phyloP scores from a whole-genome alignment of 2,329 filamentous ascomycete genomes.

The Diatrype stigma region DNA sequence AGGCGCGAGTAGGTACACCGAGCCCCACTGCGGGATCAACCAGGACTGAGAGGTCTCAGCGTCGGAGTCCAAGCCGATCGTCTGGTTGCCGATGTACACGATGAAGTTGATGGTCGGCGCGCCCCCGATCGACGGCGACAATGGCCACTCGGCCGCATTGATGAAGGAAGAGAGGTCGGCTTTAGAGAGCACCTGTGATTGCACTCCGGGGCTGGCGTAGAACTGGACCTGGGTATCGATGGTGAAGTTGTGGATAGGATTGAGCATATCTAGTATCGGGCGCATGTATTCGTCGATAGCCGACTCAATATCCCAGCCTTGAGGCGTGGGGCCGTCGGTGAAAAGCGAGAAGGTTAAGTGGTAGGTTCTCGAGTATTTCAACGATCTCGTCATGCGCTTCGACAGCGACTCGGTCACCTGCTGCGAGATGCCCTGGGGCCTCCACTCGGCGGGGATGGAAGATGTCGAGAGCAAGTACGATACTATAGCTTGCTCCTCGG shows the following conservation, averaged over 20 bases:
- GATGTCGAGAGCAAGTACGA: slow-evolving; percentile 65
- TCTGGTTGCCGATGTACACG: slow-evolving; percentile 78
- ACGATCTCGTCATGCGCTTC: slow-evolving; percentile 74
- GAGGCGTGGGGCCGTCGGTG: slow-evolving; percentile 71
- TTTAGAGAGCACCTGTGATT: slow-evolving; percentile 65
- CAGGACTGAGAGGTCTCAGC: slow-evolving; percentile 60
- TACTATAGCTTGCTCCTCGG: slow-evolving; percentile 84
- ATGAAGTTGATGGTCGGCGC: slow-evolving; percentile 97
- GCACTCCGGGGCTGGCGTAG: slow-evolving; percentile 70
- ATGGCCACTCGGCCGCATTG: slow-evolving; percentile 95
- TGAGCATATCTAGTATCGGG: slow-evolving; percentile 74
- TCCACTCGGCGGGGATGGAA: slow-evolving; percentile 45
- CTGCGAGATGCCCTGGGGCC: slow-evolving; percentile 42
- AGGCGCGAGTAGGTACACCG: slow-evolving; percentile 56
- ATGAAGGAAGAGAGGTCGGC: slow-evolving; percentile 92
- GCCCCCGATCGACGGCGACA: slow-evolving; percentile 87
- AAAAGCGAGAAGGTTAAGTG: slow-evolving; percentile 96
- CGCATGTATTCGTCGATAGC: slow-evolving; percentile 77
- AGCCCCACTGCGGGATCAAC: slow-evolving; percentile 95
- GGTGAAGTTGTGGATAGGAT: slow-evolving; percentile 87
- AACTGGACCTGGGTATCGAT: slow-evolving; percentile 95
- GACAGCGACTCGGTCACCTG: slow-evolving; percentile 53
- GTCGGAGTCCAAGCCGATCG: slow-evolving; percentile 50
- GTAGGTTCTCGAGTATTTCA: slow-evolving; percentile 91
- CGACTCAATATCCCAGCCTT: slow-evolving; percentile 84